These are phyloP conservation scores for Ophiostoma montium DNA, from an alignment of 2,329 filamentous ascomycete genomes.

Conservation along the genomic window DNA sequence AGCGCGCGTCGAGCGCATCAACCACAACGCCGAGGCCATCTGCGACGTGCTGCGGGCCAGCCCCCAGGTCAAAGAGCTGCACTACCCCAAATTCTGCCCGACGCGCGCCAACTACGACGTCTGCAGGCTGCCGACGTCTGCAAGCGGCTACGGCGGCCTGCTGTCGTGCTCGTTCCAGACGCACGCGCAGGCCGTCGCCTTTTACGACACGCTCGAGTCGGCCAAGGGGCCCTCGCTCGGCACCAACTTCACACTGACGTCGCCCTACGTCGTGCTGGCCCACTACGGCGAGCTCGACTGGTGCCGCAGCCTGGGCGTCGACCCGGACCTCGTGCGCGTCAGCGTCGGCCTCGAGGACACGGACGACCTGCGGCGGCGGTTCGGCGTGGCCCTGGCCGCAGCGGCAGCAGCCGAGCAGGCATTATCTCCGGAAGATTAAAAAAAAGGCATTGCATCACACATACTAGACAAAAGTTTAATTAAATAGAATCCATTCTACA, in stretches of 20 bases:
- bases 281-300: conserved; percentile 90
- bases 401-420: conserved; percentile 22
- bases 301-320: conserved; percentile 70
- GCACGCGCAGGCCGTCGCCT: conserved; percentile 56
- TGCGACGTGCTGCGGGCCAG: conserved; percentile 53
- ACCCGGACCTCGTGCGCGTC: conserved; percentile 65
- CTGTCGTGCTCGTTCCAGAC: conserved; percentile 70
- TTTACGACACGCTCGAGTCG: conserved; percentile 76
- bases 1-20: conserved; percentile 68
- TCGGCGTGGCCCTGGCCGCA: conserved; percentile 56
- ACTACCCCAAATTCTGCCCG: conserved; percentile 71
- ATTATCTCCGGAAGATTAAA: too few relatives aligned
- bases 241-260: conserved; percentile 90
- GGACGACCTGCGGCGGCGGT: conserved; percentile 45
- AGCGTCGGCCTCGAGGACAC: conserved; percentile 83
- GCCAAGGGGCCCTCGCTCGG: conserved; percentile 90
- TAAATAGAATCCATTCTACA: too few relatives aligned
- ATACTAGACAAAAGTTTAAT: too few relatives aligned
- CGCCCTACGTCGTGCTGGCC: conserved; percentile 80
- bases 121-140: conserved; percentile 44
- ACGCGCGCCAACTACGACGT: conserved; percentile 54
- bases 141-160: conserved; percentile 78
- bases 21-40: conserved; percentile 71
- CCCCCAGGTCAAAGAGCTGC: conserved; percentile 56
- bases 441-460: too few relatives aligned